These are phyloP conservation scores for Vigna reflexopilosa DNA, from an alignment of 306 rosid genomes.

Conservation along the genomic window DNA sequence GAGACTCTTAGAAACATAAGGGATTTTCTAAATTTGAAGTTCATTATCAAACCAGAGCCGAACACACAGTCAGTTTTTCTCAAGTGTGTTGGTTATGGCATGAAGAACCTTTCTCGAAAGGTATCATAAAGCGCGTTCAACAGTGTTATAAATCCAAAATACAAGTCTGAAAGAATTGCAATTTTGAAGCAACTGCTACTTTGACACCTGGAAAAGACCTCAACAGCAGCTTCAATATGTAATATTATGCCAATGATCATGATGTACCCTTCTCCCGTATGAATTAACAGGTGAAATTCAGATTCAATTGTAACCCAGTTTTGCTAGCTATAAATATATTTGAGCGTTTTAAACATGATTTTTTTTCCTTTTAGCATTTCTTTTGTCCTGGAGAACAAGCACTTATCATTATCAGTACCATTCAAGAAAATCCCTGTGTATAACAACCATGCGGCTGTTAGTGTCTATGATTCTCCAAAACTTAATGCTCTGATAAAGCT, in stretches of 20 bases:
- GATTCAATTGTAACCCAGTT: conserved; percentile 33
- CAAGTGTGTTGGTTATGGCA: conserved; percentile 76
- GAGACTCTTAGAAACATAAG: conserved; percentile 74
- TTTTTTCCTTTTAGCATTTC: background rate
- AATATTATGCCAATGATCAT: background rate
- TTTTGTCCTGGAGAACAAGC: background rate
- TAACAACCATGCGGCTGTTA: background rate
- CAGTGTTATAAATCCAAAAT: background rate
- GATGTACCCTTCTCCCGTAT: background rate
- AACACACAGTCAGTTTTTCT: conserved; percentile 63
- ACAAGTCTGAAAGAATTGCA: background rate
- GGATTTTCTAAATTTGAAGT: conserved; percentile 76
- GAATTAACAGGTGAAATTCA: conserved; percentile 3
- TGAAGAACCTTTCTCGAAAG: conserved; percentile 82
- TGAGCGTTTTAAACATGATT: background rate
- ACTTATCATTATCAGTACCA: background rate
- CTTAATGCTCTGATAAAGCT: background rate
- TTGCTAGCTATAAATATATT: conserved; percentile 21
- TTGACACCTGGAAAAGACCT: background rate
- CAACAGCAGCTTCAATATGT: background rate
- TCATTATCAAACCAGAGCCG: conserved; percentile 75
- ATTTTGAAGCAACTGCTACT: background rate
- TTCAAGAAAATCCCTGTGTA: background rate
- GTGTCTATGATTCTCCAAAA: background rate
- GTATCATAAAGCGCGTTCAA: conserved; percentile 48